A percentile compares a stretch with the other conserved stretches of the same genome.
Conservation (phyloP, 768 basidiomycete species). For the Macrocybe gigantea region DNA sequence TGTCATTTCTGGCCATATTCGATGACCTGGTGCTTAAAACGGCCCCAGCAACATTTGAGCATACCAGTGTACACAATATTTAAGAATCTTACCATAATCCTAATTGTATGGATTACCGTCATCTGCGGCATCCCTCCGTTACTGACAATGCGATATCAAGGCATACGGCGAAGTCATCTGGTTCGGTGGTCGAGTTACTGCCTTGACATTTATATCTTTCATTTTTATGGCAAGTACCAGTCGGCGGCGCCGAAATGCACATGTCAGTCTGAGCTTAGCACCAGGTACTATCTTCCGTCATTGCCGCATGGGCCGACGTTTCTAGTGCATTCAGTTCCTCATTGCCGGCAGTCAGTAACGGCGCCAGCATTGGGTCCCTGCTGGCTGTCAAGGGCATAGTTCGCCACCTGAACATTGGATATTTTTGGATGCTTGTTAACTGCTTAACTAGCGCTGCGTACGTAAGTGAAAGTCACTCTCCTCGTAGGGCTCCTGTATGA, state of each 20-base stretch:
- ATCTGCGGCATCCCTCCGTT: neutral
- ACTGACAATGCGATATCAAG: constrained; percentile 29
- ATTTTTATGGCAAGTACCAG: constrained; percentile 70
- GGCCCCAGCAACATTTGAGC: constrained; percentile 82
- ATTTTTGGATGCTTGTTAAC: constrained; percentile 95
- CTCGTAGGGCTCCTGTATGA: too few species aligned
- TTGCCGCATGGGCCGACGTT: constrained; percentile 96
- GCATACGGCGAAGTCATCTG: constrained; percentile 97
- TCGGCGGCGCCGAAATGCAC: neutral
- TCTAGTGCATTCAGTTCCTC: constrained; percentile 35
- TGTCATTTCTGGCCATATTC: constrained; percentile 23
- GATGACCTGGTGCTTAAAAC: neutral
- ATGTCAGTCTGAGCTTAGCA: neutral
- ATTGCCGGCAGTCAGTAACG: constrained; percentile 25
- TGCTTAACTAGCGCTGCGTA: constrained; percentile 88
- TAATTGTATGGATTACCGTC: constrained; percentile 62
- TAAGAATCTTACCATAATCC: constrained; percentile 98
- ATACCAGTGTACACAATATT: constrained; percentile 99
- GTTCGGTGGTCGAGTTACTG: constrained; percentile 89
- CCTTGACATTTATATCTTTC: constrained; percentile 85
- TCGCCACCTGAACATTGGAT: constrained; percentile 64
- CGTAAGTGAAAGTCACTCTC: constrained; percentile 38
- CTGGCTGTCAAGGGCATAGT: constrained; percentile 41
- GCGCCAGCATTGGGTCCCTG: constrained; percentile 27
- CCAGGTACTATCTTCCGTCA: constrained; percentile 86